These are phyloP conservation scores for Penicillium sp. DNA, from an alignment of 2,329 filamentous ascomycete species.

Conservation along the genomic window DNA sequence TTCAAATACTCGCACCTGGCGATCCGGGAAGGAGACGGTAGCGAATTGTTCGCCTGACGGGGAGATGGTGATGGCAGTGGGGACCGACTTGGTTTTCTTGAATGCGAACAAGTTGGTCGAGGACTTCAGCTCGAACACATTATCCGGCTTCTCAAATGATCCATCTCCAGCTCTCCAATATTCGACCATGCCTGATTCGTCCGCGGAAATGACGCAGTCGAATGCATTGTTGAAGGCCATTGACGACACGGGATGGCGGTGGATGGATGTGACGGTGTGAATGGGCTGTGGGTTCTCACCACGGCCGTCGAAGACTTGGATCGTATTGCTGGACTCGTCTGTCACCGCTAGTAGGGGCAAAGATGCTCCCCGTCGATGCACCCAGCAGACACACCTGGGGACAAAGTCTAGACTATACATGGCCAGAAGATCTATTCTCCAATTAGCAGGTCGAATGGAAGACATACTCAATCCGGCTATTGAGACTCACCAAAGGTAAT, in stretches of 20 bases:
- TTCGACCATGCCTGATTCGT: slow-evolving; percentile 91
- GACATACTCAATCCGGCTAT: background rate
- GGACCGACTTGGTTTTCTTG: slow-evolving; percentile 89
- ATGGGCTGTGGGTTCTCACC: slow-evolving; percentile 78
- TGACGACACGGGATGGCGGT: slow-evolving; percentile 77
- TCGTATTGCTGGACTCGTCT: slow-evolving; percentile 70
- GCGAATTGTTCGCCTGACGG: slow-evolving; percentile 85
- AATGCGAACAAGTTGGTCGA: slow-evolving; percentile 95
- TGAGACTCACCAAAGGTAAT: slow-evolving; percentile 70
- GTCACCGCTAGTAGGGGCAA: slow-evolving; percentile 84
- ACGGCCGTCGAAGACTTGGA: slow-evolving; percentile 86
- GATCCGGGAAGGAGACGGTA: slow-evolving; percentile 88
- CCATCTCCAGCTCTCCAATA: slow-evolving; percentile 82
- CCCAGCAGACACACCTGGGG: slow-evolving; percentile 86
- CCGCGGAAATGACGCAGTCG: slow-evolving; percentile 88
- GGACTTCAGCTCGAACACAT: slow-evolving; percentile 91
- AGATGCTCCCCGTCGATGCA: slow-evolving; percentile 85
- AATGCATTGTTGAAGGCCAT: slow-evolving; percentile 89
- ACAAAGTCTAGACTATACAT: slow-evolving; percentile 78
- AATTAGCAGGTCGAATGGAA: slow-evolving; percentile 1
- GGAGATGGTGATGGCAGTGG: slow-evolving; percentile 81
- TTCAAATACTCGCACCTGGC: slow-evolving; percentile 91
- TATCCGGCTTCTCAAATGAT: slow-evolving; percentile 86
- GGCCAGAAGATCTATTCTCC: slow-evolving; percentile 68
- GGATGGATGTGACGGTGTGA: slow-evolving; percentile 78